Conservation (phyloP, 116 monocot species). For the Iris pallida region DNA sequence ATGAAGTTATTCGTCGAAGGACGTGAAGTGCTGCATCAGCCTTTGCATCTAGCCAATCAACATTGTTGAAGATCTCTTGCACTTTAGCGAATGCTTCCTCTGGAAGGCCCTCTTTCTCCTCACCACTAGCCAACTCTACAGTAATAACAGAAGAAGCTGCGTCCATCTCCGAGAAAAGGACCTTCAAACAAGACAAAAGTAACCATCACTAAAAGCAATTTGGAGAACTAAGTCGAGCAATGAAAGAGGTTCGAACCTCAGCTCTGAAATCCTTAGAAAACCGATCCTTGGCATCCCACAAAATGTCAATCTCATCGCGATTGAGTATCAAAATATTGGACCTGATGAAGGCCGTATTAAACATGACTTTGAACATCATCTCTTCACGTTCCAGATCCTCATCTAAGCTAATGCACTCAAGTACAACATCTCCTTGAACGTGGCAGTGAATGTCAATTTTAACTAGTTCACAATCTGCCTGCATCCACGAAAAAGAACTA, state of each 20-base stretch:
- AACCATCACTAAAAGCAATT: background rate
- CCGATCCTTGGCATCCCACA: conserved; percentile 65
- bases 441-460: conserved; percentile 77
- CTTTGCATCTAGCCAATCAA: conserved; percentile 59
- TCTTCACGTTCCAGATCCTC: conserved; percentile 65
- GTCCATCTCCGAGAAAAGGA: conserved; percentile 85
- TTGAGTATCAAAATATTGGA: conserved; percentile 81
- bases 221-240: conserved; percentile 1
- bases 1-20: conserved; percentile 32
- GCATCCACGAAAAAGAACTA: conserved; percentile 9
- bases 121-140: conserved; percentile 28
- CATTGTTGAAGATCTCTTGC: conserved; percentile 70
- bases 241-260: conserved; percentile 47
- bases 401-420: conserved; percentile 76
- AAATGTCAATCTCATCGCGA: conserved; percentile 75
- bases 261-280: conserved; percentile 75
- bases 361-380: conserved; percentile 85
- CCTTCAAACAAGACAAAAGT: conserved; percentile 36
- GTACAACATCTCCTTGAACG: conserved; percentile 88
- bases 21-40: conserved; percentile 37
- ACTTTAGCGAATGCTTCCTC: conserved; percentile 81
- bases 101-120: conserved; percentile 74
- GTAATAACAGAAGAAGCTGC: conserved; percentile 22
- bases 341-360: conserved; percentile 16
- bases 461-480: conserved; percentile 80